Evolutionary conservation across 1,284 basidiomycete species (phyloP).

Genomic region (Fomitopsis pinicola): DNA sequence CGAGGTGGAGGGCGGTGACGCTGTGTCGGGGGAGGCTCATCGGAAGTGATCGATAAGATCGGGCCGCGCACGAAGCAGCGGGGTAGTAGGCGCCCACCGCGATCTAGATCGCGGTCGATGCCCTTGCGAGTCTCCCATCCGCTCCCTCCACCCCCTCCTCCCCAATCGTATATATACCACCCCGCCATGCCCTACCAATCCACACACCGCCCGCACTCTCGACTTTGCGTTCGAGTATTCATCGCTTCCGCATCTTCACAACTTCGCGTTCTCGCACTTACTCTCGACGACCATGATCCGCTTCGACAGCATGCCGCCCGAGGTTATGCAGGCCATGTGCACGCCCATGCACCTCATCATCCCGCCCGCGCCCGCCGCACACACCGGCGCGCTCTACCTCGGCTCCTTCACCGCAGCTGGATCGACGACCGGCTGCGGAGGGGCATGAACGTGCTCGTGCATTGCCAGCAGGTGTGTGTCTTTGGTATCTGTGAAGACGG

Average conservation of each 20-base stretch:
- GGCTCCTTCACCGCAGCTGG: slow-evolving; percentile 38
- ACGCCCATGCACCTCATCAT: slow-evolving; percentile 74
- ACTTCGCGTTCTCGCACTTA: too few species aligned
- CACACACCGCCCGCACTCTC: neutral
- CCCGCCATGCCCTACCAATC: neutral
- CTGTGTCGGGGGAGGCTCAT: too few species aligned
- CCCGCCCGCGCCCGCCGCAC: slow-evolving; percentile 27
- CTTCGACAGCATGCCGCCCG: slow-evolving; percentile 63
- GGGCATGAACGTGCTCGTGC: slow-evolving; percentile 57
- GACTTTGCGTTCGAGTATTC: too few species aligned
- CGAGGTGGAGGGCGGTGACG: too few species aligned
- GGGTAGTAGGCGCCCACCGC: neutral
- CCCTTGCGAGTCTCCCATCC: neutral
- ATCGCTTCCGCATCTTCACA: too few species aligned
- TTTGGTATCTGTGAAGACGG: too few species aligned
- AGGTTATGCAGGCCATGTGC: slow-evolving; percentile 76
- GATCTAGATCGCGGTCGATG: neutral
- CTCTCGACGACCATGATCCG: slow-evolving; percentile 50
- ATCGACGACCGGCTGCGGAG: slow-evolving; percentile 45
- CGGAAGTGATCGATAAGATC: too few species aligned
- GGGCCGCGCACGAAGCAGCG: too few species aligned
- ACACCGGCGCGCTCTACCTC: slow-evolving; percentile 34
- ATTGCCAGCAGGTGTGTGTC: slow-evolving; percentile 65
- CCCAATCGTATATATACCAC: neutral
- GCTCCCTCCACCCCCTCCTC: neutral